Conservation (phyloP, 1,284 basidiomycete species). For the Naganishia sp. region DNA sequence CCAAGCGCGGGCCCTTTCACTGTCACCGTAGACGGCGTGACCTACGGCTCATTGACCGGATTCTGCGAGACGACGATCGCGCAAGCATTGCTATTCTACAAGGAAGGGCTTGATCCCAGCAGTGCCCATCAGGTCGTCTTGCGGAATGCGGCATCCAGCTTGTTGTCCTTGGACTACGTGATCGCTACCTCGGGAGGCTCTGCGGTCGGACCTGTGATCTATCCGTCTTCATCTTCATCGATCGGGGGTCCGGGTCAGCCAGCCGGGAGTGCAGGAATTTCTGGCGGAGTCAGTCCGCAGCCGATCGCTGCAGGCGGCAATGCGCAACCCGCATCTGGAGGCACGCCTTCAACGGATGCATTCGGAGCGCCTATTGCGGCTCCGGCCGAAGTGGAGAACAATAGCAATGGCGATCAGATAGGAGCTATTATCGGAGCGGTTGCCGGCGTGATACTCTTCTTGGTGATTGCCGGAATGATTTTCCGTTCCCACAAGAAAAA, state of each 20-base stretch:
- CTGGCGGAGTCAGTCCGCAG: background rate
- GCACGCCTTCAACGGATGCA: constrained; percentile 1
- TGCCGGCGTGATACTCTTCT: constrained; percentile 20
- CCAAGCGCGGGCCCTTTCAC: constrained; percentile 10
- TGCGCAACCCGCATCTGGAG: background rate
- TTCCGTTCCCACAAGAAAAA: constrained; percentile 21
- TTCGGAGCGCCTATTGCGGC: constrained; percentile 4
- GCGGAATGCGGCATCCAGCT: constrained; percentile 4
- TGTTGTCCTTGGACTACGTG: constrained; percentile 18
- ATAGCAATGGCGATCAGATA: constrained; percentile 4
- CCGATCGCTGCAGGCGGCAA: background rate
- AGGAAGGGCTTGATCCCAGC: constrained; percentile 5
- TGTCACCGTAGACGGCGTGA: constrained; percentile 10
- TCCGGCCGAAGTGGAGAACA: background rate
- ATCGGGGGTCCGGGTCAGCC: background rate
- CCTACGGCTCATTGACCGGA: constrained; percentile 8
- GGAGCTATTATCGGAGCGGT: constrained; percentile 20
- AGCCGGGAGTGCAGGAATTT: background rate
- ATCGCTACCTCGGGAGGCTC: constrained; percentile 5
- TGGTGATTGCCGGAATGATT: constrained; percentile 21
- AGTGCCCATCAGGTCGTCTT: constrained; percentile 18
- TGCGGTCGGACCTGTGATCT: background rate
- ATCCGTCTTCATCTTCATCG: background rate
- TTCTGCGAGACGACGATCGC: constrained; percentile 14
- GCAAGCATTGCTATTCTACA: constrained; percentile 10